Conservation (phyloP, 2,329 filamentous ascomycete species). For the Aspergillus ochraceus region DNA sequence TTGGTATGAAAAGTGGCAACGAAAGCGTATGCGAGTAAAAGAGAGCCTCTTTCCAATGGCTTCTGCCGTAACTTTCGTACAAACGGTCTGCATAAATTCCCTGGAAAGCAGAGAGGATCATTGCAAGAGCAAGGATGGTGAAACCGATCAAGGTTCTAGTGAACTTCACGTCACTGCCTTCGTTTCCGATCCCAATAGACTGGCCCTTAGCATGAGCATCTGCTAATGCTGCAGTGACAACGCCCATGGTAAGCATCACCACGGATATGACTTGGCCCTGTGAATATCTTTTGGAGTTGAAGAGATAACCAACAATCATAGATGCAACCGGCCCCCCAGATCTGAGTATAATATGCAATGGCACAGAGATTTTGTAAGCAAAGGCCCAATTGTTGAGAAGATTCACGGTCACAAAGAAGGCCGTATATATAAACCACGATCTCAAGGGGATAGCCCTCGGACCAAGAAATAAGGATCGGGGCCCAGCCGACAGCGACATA, state of each 20-base stretch:
- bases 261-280: slow-evolving; percentile 79
- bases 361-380: slow-evolving; percentile 93
- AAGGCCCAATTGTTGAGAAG: slow-evolving; percentile 97
- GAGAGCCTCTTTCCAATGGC: slow-evolving; percentile 91
- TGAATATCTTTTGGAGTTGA: slow-evolving; percentile 77
- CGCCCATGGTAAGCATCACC: slow-evolving; percentile 77
- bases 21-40: slow-evolving; percentile 76
- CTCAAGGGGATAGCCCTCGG: slow-evolving; percentile 77
- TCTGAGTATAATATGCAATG: slow-evolving; percentile 92
- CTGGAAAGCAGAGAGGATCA: slow-evolving; percentile 89
- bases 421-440: slow-evolving; percentile 85
- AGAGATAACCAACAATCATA: slow-evolving; percentile 84
- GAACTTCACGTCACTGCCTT: slow-evolving; percentile 25
- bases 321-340: slow-evolving; percentile 96
- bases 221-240: slow-evolving; percentile 84
- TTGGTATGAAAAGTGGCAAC: slow-evolving; percentile 45
- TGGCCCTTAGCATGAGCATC: slow-evolving; percentile 78
- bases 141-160: slow-evolving; percentile 63
- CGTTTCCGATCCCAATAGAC: slow-evolving; percentile 40
- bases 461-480: slow-evolving; percentile 70
- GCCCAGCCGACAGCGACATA: slow-evolving; percentile 60
- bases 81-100: slow-evolving; percentile 92
- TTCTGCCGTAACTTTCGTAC: slow-evolving; percentile 75
- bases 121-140: slow-evolving; percentile 78
- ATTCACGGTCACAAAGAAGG: slow-evolving; percentile 90